Evolutionary conservation across 768 basidiomycete species (phyloP).

Genomic region (Suillus placidus): DNA sequence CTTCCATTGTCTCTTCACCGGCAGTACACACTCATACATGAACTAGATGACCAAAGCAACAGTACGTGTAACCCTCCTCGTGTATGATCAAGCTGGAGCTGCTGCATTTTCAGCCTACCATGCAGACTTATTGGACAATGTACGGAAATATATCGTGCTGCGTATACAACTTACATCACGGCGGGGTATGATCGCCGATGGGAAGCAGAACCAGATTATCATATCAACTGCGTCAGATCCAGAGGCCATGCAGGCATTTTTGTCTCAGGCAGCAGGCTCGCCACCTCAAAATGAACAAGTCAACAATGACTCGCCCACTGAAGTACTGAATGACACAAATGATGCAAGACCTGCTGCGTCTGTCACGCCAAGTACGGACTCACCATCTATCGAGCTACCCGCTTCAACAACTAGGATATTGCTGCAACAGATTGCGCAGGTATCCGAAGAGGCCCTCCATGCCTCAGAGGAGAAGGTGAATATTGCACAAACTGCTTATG

Average conservation of each 20-base stretch:
- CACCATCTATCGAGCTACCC: conserved; percentile 6
- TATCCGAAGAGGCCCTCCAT: conserved; percentile 61
- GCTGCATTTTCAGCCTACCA: conserved; percentile 38
- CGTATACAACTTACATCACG: conserved; percentile 32
- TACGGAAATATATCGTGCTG: conserved; percentile 50
- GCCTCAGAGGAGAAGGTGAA: conserved; percentile 79
- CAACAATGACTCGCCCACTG: background rate
- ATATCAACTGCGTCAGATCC: background rate
- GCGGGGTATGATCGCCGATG: background rate
- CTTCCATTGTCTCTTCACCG: conserved; percentile 75
- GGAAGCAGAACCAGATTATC: background rate
- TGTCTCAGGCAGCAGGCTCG: conserved; percentile 1
- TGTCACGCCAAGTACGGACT: background rate
- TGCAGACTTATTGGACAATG: conserved; percentile 43
- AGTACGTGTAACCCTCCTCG: conserved; percentile 39
- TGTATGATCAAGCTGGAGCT: conserved; percentile 12
- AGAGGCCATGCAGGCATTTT: conserved; percentile 7
- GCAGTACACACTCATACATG: conserved; percentile 67
- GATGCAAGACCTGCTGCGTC: background rate
- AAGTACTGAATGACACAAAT: background rate
- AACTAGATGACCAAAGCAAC: conserved; percentile 69
- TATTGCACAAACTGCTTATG: conserved; percentile 68
- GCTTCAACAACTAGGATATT: conserved; percentile 46
- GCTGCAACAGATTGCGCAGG: conserved; percentile 58
- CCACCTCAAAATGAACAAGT: conserved; percentile 10